Evolutionary conservation across 805 yeast species (phyloP).

Genomic region (Lipomyces mesembrius): DNA sequence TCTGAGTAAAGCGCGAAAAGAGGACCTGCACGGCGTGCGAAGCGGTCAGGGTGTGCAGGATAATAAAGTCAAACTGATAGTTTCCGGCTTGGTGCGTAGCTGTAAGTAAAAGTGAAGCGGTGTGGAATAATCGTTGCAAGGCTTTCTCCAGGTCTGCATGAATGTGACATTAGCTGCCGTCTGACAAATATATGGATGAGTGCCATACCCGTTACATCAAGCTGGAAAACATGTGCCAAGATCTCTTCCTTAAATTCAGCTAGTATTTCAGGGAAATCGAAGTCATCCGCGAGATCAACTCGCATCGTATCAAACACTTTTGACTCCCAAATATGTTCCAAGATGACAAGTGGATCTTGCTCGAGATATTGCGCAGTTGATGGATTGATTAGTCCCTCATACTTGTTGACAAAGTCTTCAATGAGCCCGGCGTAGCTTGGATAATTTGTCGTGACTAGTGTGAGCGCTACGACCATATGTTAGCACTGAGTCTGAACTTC

Average conservation of each 20-base stretch:
- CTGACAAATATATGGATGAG: too few species aligned
- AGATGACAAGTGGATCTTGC: constrained; percentile 35
- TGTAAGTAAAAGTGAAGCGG: constrained; percentile 37
- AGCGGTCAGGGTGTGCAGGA: constrained; percentile 43
- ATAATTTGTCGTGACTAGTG: constrained; percentile 18
- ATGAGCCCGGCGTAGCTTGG: constrained; percentile 7
- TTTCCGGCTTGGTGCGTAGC: constrained; percentile 37
- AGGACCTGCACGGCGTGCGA: constrained; percentile 39
- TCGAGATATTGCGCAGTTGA: constrained; percentile 11
- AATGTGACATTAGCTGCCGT: neutral
- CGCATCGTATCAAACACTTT: constrained; percentile 28
- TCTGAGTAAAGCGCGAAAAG: constrained; percentile 19
- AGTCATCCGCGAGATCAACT: constrained; percentile 13
- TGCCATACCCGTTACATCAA: constrained; percentile 32
- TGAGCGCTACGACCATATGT: constrained; percentile 22
- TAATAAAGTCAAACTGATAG: constrained; percentile 41
- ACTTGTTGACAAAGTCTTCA: constrained; percentile 14
- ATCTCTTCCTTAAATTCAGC: constrained; percentile 30
- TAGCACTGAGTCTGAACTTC: neutral
- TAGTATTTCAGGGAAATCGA: constrained; percentile 15
- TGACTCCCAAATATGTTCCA: constrained; percentile 37
- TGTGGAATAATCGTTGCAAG: constrained; percentile 33
- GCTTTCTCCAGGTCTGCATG: constrained; percentile 28
- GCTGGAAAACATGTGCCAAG: constrained; percentile 28
- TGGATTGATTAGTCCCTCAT: constrained; percentile 14